Conservation (phyloP, 2,329 filamentous ascomycete genomes). For the Trichophyton schoenleinii region DNA sequence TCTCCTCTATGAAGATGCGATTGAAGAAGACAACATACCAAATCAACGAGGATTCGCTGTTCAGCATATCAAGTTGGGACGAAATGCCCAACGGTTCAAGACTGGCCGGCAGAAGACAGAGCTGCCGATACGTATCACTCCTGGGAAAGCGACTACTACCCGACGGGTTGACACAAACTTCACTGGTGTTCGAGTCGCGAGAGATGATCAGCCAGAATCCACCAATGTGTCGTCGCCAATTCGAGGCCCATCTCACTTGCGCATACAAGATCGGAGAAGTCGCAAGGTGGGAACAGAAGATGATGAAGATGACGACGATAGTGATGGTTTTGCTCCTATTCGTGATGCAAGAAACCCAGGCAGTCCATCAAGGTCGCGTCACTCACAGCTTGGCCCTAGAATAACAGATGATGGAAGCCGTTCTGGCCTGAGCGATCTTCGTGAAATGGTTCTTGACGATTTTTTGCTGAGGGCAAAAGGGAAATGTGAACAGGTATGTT, state of each 20-base stretch:
- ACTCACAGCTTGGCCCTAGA: slow-evolving; percentile 30
- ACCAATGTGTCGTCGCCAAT: slow-evolving; percentile 57
- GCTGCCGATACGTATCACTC: slow-evolving; percentile 42
- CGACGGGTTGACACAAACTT: slow-evolving; percentile 16
- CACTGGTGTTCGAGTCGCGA: slow-evolving; percentile 25
- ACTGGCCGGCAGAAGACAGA: slow-evolving; percentile 33
- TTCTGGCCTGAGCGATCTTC: slow-evolving; percentile 31
- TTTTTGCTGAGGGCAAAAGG: slow-evolving; percentile 36
- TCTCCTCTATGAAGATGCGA: slow-evolving; percentile 58
- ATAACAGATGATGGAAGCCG: slow-evolving; percentile 35
- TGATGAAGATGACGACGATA: slow-evolving; percentile 27
- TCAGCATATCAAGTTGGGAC: slow-evolving; percentile 47
- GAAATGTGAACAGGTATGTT: slow-evolving; percentile 30
- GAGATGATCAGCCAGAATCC: slow-evolving; percentile 44
- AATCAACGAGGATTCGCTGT: slow-evolving; percentile 56
- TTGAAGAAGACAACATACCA: slow-evolving; percentile 57
- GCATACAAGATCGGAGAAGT: slow-evolving; percentile 13
- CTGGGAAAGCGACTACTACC: slow-evolving; percentile 12
- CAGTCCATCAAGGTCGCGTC: slow-evolving; percentile 16
- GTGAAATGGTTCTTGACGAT: slow-evolving; percentile 35
- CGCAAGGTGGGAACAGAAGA: slow-evolving; percentile 12
- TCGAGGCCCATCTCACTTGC: slow-evolving; percentile 33
- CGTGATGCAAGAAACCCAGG: slow-evolving; percentile 23
- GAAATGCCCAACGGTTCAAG: slow-evolving; percentile 37
- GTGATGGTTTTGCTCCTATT: slow-evolving; percentile 34